Base-by-base conservation (phyloP, 1,139 yeast genomes). In the Spencermartinsiella ligniputridi region DNA sequence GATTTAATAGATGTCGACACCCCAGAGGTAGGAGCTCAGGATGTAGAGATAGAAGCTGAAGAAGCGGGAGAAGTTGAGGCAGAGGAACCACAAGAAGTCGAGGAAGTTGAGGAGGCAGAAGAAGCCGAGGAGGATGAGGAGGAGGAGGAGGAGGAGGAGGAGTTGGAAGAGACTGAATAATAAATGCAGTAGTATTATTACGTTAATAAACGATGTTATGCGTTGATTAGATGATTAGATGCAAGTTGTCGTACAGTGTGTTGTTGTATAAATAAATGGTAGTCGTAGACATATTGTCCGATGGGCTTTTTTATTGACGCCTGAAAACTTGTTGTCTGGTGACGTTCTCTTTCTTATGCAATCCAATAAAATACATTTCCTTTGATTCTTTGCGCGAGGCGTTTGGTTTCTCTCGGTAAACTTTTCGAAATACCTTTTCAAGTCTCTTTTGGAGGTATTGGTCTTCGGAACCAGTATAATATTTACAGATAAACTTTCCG, bases 401-500 rank as follows among this genome's bases (percentile, higher is more conserved):
- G 3, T 63, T 67, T 0, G 87, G 89, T 56, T 79, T 81, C 52
- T 68, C 77, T 39, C 81, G 67, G 9, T 64, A 60, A 0, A 88
- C 95, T 9, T 62, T 64, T 8, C 68, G 62, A 61, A 92, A 92
- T 1, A 79, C 81, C 49, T 64, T 68, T n/a, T 61, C 60, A 35
- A 89, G 64, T 46, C 95, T 68, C 3, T 64, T 60, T 47, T 81
- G 81, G 17, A 89, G 69, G 6, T 76, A 62, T 19, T 56, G 63
- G 54, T 87, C 83, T 56, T 88, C 96, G 20, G 76, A 68, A 0
- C 96, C 94, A 0, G 80, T 70, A 52, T 76, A 79, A 49, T 86
- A 74, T 60, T 94, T 81, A 54, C 95, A 76, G 3, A 89, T 81
- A 55, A 88, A 77, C 5, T 73, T 65, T 1, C 98, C 98, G 8